Evolutionary conservation across 768 basidiomycete species (phyloP).

Genomic region (Tylopilus cervinicoccineus): DNA sequence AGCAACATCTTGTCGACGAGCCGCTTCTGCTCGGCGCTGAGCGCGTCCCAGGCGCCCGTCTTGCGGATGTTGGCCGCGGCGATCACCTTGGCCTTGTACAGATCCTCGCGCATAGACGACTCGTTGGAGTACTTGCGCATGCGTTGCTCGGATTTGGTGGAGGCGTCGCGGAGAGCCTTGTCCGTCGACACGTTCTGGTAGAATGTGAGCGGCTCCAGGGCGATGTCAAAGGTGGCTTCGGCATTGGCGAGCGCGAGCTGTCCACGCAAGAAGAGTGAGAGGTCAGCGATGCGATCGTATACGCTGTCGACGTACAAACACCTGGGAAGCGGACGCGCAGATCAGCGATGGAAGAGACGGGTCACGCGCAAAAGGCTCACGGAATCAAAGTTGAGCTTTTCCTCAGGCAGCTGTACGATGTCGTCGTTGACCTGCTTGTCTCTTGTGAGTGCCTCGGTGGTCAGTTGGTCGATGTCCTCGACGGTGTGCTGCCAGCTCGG

Average conservation of each 20-base stretch:
- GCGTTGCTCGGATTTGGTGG: constrained; percentile 68
- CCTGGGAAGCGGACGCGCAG: constrained; percentile 36
- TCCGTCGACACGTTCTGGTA: constrained; percentile 78
- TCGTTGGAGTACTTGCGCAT: constrained; percentile 72
- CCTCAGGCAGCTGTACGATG: constrained; percentile 53
- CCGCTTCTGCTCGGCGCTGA: constrained; percentile 65
- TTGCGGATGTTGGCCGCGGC: constrained; percentile 67
- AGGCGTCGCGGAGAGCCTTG: constrained; percentile 78
- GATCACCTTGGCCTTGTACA: constrained; percentile 67
- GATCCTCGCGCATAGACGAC: constrained; percentile 75
- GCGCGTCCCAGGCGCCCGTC: constrained; percentile 56
- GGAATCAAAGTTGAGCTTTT: constrained; percentile 62
- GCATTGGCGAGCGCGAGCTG: constrained; percentile 59
- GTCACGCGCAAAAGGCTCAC: constrained; percentile 36
- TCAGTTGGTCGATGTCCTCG: constrained; percentile 54
- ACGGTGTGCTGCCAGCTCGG: constrained; percentile 68
- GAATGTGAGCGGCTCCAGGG: constrained; percentile 63
- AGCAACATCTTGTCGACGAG: constrained; percentile 79
- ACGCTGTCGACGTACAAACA: constrained; percentile 56
- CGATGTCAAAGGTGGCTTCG: constrained; percentile 49
- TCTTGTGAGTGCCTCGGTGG: constrained; percentile 55
- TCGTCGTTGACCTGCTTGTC: constrained; percentile 57
- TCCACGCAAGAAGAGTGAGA: not conserved
- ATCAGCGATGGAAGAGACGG: not conserved
- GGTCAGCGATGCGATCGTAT: not conserved